Conservation (phyloP, 2,329 filamentous ascomycete species). For the Colletotrichum cuscutae region DNA sequence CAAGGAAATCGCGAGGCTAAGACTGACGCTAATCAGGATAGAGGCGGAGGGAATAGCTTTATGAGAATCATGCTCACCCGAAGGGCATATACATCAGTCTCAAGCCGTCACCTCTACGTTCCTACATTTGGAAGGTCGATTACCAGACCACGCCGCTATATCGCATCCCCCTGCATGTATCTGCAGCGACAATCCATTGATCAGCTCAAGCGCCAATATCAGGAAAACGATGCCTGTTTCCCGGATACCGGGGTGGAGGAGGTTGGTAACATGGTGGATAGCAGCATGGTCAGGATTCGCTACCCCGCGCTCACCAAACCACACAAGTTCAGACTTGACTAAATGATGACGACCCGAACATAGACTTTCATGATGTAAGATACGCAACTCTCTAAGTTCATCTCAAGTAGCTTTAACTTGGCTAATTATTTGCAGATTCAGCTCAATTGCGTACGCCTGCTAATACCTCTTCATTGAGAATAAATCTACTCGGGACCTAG, state of each 20-base stretch:
- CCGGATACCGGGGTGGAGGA: not conserved
- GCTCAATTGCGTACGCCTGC: not conserved
- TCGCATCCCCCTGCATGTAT: not conserved
- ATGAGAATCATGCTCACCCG: not conserved
- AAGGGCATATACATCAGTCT: not conserved
- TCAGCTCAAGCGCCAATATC: not conserved
- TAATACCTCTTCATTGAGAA: not conserved
- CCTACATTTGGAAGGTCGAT: not conserved
- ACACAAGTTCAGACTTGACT: not conserved
- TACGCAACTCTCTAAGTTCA: not conserved
- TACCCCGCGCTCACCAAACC: not conserved
- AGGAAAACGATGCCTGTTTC: not conserved
- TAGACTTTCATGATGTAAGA: not conserved
- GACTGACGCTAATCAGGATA: not conserved
- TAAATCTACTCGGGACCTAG: not conserved
- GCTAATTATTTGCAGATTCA: not conserved
- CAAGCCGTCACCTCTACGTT: not conserved
- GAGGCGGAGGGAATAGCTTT: not conserved
- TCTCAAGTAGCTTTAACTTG: not conserved
- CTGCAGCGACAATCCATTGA: not conserved
- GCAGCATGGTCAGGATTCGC: not conserved
- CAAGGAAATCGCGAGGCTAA: no score
- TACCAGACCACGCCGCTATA: not conserved
- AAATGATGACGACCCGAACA: not conserved
- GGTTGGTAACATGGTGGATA: not conserved